phyloP scores from a whole-genome alignment of 2,329 filamentous ascomycete species.

The Colletotrichum tropicale region DNA sequence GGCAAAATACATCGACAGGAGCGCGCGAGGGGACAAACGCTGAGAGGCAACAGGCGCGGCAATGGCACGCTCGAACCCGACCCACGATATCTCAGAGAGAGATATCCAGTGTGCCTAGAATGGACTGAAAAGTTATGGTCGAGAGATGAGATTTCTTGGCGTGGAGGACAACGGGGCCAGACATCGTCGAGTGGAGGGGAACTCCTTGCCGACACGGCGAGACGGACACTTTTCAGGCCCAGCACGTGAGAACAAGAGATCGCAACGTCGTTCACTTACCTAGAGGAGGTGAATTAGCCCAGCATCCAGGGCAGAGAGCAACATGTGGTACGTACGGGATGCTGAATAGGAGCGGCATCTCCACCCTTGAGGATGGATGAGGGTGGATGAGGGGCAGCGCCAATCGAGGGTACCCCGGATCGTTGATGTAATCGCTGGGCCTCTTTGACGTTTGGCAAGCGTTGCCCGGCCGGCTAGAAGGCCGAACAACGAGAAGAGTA shows the following conservation, averaged over 20 bases:
- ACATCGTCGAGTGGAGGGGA: background rate
- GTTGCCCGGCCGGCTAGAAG: constrained; percentile 4
- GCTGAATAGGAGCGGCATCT: background rate
- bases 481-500: constrained; percentile 1
- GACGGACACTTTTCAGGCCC: constrained; percentile 1
- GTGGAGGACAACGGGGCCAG: background rate
- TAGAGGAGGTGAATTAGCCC: background rate
- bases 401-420: constrained; percentile 20
- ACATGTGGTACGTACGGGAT: constrained; percentile 5
- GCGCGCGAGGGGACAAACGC: background rate
- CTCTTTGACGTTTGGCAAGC: constrained; percentile 3
- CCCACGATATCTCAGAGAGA: background rate
- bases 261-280: background rate
- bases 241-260: constrained; percentile 13
- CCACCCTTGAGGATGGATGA: background rate
- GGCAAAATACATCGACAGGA: background rate
- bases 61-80: background rate
- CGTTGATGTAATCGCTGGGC: constrained; percentile 18
- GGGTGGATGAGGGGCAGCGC: constrained; percentile 5
- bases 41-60: background rate
- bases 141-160: constrained; percentile 8
- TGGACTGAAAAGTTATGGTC: background rate
- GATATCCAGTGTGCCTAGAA: background rate
- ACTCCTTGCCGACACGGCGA: constrained; percentile 1
- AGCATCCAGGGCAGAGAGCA: background rate